Evolutionary conservation across 768 basidiomycete species (phyloP), one percentile per base, ranked within the genome.

Genomic region (Termitomyces eurrhizus): DNA sequence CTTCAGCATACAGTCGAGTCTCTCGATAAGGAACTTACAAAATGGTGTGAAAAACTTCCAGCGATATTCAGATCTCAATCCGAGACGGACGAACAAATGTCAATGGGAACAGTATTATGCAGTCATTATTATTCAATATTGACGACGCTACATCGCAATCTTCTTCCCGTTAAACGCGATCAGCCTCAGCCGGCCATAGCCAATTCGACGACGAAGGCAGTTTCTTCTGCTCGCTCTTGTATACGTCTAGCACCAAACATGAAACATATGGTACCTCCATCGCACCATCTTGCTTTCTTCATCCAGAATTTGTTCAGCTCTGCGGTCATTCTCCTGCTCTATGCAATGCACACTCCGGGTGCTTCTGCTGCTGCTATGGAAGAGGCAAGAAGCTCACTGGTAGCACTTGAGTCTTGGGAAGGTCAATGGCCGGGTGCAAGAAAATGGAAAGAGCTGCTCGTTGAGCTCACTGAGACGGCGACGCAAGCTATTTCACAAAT

Each of bases 271-370:
- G 91, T 94, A 2, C 91, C 92, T 9, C 81, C 89, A 13, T 93
- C 93, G 14, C 92, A 93, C 66, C 90, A 93, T 70, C 80, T 93
- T 48, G 90, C 92, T 4, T 92, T 93, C 74, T 93, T 90, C 80
- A 91, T 93, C 45, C 93, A 95, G 66, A 90, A 91, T 65, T 79
- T 94, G 26, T 93, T 93, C 78, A 93, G 91, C 68, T 93, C 89
- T 41, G 89, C 90, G 2, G 91, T 92, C 60, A 91, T 95, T 69
- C 85, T 92, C 58, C 74, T 93, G 56, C 77, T 95, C 7, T 93
- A 88, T 69, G 89, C 92, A 37, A 93, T 94, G 90, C 92, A 93
- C 70, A 83, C 86, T 57, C 69, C 80, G 12, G 80, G 82, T 46
- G 83, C 84, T 45, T 83, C 86, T n/a, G 70, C 78, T 33, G 79